Percentiles rank a stretch among this genome's conserved stretches.
phyloP scores from a whole-genome alignment of 1,284 basidiomycete genomes.

The Uromyces viciae-fabae region DNA sequence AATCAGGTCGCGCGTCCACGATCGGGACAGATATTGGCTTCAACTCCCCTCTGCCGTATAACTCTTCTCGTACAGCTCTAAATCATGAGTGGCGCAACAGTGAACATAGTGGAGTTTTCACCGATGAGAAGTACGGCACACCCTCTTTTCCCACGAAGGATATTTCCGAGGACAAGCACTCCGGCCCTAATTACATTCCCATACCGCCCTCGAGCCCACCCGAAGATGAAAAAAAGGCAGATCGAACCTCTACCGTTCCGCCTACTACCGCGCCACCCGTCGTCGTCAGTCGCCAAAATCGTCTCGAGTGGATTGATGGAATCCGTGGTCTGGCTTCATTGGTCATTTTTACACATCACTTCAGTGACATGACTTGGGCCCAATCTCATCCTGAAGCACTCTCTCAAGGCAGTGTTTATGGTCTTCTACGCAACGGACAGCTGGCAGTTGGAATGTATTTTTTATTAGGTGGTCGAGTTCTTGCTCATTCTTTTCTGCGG shows the following conservation, averaged over 20 bases:
- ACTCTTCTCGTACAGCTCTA: constrained; percentile 52
- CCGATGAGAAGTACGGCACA: constrained; percentile 29
- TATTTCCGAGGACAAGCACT: constrained; percentile 35
- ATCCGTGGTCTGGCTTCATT: constrained; percentile 56
- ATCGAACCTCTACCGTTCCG: constrained; percentile 18
- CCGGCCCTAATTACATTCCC: constrained; percentile 38
- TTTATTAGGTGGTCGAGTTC: constrained; percentile 56
- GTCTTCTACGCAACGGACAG: constrained; percentile 53
- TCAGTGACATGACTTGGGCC: constrained; percentile 56
- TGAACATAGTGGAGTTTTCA: constrained; percentile 49
- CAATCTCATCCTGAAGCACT: constrained; percentile 53
- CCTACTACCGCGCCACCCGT: constrained; percentile 48
- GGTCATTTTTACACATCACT: constrained; percentile 57
- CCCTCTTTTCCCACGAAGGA: constrained; percentile 46
- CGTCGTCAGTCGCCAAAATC: constrained; percentile 52
- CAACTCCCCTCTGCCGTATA: constrained; percentile 48
- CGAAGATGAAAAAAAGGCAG: constrained; percentile 48
- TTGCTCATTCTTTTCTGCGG: constrained; percentile 55
- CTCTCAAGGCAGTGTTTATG: constrained; percentile 53
- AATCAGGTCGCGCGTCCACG: constrained; percentile 53
- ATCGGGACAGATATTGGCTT: constrained; percentile 52
- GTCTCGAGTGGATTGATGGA: constrained; percentile 57
- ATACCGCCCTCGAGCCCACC: constrained; percentile 51
- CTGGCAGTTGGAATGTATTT: constrained; percentile 55
- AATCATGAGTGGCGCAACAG: constrained; percentile 54